Percentiles rank a stretch among this genome's conserved stretches.
These are phyloP conservation scores for Artemisia annua DNA, from an alignment of 129 eudicot genomes.

Conservation along the genomic window DNA sequence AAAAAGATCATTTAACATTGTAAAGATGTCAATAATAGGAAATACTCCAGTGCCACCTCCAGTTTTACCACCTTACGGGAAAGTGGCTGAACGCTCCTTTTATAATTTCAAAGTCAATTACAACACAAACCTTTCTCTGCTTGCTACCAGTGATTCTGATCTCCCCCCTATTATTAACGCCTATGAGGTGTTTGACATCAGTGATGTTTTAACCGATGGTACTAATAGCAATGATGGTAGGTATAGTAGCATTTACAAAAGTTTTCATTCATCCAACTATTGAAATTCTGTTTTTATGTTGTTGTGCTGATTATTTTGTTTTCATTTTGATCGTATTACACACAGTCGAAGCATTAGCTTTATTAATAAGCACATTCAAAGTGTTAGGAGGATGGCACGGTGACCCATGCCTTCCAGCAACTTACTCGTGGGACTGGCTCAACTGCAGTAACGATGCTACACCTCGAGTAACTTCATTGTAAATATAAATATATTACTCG, in stretches of 20 bases:
- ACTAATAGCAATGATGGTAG: constrained; percentile 28
- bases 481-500: background rate
- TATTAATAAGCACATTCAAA: constrained; percentile 11
- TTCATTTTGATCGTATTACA: background rate
- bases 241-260: background rate
- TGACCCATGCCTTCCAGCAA: constrained; percentile 34
- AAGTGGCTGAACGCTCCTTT: background rate
- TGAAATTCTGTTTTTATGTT: background rate
- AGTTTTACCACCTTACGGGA: constrained; percentile 15
- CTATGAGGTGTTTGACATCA: constrained; percentile 18
- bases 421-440: constrained; percentile 39
- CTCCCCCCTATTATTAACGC: constrained; percentile 35
- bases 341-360: constrained; percentile 16
- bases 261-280: background rate
- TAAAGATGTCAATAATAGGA: background rate
- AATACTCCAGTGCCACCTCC: background rate
- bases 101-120: background rate
- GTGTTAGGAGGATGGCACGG: constrained; percentile 27
- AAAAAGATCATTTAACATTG: constrained; percentile 20
- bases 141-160: constrained; percentile 22
- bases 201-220: constrained; percentile 24
- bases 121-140: constrained; percentile 11
- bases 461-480: constrained; percentile 37
- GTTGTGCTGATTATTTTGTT: background rate
- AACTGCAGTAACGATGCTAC: constrained; percentile 26